These are phyloP conservation scores for Exserohilum rostratum DNA, from an alignment of 2,329 filamentous ascomycete genomes.

Conservation along the genomic window DNA sequence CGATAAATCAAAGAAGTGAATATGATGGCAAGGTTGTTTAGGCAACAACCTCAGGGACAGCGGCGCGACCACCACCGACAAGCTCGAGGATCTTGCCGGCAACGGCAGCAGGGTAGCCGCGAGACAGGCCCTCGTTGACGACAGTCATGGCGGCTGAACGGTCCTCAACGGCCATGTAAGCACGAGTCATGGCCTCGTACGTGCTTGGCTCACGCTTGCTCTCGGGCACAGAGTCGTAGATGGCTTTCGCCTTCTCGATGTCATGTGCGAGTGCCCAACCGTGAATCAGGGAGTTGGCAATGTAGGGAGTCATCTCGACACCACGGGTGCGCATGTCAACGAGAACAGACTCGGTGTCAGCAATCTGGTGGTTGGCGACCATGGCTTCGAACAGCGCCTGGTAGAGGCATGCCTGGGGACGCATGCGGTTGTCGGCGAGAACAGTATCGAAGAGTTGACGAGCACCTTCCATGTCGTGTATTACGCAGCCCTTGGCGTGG, in stretches of 20 bases:
- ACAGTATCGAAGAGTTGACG: conserved; percentile 82
- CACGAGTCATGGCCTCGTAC: conserved; percentile 97
- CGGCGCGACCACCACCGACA: conserved; percentile 56
- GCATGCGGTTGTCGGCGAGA: conserved; percentile 68
- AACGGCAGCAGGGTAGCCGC: conserved; percentile 90
- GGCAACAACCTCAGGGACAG: conserved; percentile 26
- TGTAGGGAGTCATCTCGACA: conserved; percentile 92
- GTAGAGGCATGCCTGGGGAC: conserved; percentile 84
- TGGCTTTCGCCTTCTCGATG: conserved; percentile 75
- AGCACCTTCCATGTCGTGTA: conserved; percentile 88
- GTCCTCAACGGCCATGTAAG: conserved; percentile 84
- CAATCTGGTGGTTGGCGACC: conserved; percentile 90
- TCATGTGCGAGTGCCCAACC: conserved; percentile 89
- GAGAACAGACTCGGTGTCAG: conserved; percentile 72
- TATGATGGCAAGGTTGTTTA: conserved; percentile 7
- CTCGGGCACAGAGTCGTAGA: conserved; percentile 79
- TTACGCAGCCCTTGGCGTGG: conserved; percentile 91
- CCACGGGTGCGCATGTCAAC: conserved; percentile 73
- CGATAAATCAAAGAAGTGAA: conserved; percentile 14
- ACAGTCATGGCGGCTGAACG: conserved; percentile 76
- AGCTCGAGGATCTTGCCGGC: conserved; percentile 93
- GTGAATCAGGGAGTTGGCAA: conserved; percentile 97
- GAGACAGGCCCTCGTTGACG: conserved; percentile 86
- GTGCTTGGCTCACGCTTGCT: conserved; percentile 92
- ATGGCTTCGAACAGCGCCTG: conserved; percentile 97